Percentiles rank a stretch among this genome's conserved stretches.
Conservation (phyloP, 2,329 filamentous ascomycete species). For the Arthroderma sp. region DNA sequence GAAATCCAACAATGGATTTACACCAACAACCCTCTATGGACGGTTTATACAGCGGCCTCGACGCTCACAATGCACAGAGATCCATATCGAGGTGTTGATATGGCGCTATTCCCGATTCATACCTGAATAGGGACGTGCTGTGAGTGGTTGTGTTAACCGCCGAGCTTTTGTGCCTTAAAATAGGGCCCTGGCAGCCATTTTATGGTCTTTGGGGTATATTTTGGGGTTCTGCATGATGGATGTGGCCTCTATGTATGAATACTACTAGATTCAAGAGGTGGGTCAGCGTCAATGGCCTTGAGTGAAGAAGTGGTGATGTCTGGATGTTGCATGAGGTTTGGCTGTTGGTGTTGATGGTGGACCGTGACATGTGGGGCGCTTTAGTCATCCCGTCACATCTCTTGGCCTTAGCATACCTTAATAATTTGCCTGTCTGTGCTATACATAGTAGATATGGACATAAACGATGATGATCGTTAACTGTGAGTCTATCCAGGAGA, state of each 20-base stretch:
- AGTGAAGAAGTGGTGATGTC: not conserved
- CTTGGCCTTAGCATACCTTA: no score
- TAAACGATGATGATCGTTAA: no score
- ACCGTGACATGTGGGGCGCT: no score
- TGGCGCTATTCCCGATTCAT: constrained; percentile 5
- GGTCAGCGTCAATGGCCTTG: not conserved
- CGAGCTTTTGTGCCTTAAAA: not conserved
- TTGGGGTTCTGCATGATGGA: not conserved
- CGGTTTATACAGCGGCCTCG: no score
- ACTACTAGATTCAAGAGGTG: not conserved
- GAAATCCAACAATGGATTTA: no score
- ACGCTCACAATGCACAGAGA: not conserved
- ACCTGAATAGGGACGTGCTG: constrained; percentile 6
- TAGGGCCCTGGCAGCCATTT: not conserved
- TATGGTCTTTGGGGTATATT: not conserved
- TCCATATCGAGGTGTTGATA: constrained; percentile 1
- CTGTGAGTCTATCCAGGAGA: no score
- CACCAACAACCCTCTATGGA: no score
- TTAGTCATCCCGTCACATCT: no score
- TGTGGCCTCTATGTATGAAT: not conserved
- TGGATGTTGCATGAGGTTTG: not conserved
- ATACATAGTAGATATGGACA: no score
- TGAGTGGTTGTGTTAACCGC: constrained; percentile 7
- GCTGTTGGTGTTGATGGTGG: not conserved
- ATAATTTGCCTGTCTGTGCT: no score